These are phyloP conservation scores for Cercospora sp. DNA, from an alignment of 2,329 filamentous ascomycete species.

Conservation along the genomic window DNA sequence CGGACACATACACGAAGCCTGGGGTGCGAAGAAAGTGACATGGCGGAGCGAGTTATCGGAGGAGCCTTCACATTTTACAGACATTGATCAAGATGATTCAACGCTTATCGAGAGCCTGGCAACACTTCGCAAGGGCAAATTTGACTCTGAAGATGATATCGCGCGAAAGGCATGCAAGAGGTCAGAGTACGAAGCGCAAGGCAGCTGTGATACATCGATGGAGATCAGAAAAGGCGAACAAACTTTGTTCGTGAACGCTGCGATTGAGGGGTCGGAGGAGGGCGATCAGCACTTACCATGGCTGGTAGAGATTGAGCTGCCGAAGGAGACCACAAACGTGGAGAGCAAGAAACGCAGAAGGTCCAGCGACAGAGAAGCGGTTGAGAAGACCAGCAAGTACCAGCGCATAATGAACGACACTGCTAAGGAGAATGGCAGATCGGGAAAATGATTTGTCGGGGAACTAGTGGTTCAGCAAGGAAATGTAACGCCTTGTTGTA, in stretches of 20 bases:
- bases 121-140: conserved; percentile 23
- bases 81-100: conserved; percentile 48
- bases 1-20: conserved; percentile 62
- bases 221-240: conserved; percentile 43
- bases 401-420: background rate
- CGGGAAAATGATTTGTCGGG: background rate
- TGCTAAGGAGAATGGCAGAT: background rate
- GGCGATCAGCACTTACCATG: conserved; percentile 54
- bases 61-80: conserved; percentile 44
- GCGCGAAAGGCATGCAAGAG: conserved; percentile 26
- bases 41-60: conserved; percentile 41
- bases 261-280: conserved; percentile 49
- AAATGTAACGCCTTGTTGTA: background rate
- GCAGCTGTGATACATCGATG: conserved; percentile 27
- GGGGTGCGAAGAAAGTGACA: conserved; percentile 46
- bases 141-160: conserved; percentile 26
- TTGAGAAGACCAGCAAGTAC: background rate
- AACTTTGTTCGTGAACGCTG: conserved; percentile 62
- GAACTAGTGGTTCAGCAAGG: background rate
- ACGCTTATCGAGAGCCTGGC: conserved; percentile 41
- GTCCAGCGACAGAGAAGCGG: background rate
- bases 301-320: conserved; percentile 54
- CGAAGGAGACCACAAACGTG: background rate
- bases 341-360: background rate
- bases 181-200: conserved; percentile 29